Conservation (phyloP, 805 yeast genomes). For the Pichia scutulata region DNA sequence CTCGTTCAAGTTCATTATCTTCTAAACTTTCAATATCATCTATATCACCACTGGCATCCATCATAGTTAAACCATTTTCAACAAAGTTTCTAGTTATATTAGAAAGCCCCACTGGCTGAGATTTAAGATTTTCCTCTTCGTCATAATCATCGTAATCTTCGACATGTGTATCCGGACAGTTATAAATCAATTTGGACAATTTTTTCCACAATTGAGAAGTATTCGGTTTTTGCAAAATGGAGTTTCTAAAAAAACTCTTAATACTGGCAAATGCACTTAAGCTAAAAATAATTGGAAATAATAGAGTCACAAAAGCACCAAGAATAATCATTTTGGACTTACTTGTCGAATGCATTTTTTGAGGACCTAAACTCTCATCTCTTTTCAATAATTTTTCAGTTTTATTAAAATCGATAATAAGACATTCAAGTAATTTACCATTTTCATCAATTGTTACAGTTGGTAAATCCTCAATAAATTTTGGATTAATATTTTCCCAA, state of each 20-base stretch:
- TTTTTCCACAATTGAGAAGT: conserved; percentile 7
- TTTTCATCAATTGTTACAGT: conserved; percentile 31
- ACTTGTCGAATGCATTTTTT: not conserved
- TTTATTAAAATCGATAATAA: conserved; percentile 42
- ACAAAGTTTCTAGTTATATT: conserved; percentile 23
- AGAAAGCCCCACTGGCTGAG: conserved; percentile 12
- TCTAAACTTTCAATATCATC: not conserved
- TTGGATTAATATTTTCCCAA: conserved; percentile 40
- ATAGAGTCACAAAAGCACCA: conserved; percentile 6
- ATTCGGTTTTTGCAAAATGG: conserved; percentile 8
- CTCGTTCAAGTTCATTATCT: not conserved
- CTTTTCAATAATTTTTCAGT: conserved; percentile 16
- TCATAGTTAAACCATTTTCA: conserved; percentile 19
- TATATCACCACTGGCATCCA: not conserved
- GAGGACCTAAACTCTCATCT: not conserved
- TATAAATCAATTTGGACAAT: not conserved
- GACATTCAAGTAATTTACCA: conserved; percentile 29
- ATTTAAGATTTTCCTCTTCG: conserved; percentile 3
- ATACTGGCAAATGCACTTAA: conserved; percentile 22
- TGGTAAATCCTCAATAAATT: conserved; percentile 41
- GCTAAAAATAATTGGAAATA: conserved; percentile 20
- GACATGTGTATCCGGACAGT: not conserved
- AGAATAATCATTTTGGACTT: not conserved
- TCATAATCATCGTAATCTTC: conserved; percentile 1
- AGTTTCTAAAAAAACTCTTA: conserved; percentile 18